Evolutionary conservation across 2,329 filamentous ascomycete genomes (phyloP).

Genomic region (Trichoderma sp.): DNA sequence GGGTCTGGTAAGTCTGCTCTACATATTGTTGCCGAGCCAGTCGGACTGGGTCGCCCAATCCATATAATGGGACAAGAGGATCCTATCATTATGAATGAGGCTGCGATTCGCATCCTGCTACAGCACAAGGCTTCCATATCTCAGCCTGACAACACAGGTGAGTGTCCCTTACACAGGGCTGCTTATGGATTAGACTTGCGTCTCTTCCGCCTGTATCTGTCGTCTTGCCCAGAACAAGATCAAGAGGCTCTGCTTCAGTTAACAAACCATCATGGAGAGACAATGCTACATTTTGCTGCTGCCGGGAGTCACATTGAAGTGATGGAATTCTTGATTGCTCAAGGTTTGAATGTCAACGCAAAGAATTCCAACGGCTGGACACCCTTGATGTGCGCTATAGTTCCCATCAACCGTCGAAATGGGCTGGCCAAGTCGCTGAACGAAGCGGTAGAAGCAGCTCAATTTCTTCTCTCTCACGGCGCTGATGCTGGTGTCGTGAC

Average conservation of each 20-base stretch:
- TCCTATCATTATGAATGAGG: constrained; percentile 12
- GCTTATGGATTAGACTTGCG: constrained; percentile 21
- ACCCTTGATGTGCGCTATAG: constrained; percentile 30
- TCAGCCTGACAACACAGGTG: constrained; percentile 23
- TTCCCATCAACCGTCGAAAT: not conserved
- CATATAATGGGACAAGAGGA: not conserved
- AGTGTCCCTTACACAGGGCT: constrained; percentile 25
- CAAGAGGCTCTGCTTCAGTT: constrained; percentile 9
- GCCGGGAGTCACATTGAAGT: constrained; percentile 25
- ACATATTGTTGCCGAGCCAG: constrained; percentile 22
- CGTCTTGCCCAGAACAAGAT: not conserved
- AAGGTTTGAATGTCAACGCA: constrained; percentile 25
- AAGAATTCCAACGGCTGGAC: constrained; percentile 30
- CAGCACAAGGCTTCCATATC: constrained; percentile 23
- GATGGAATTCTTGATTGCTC: constrained; percentile 22
- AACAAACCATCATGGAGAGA: constrained; percentile 26
- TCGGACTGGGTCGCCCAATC: not conserved
- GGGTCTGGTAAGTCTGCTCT: constrained; percentile 23
- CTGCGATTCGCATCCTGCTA: constrained; percentile 24
- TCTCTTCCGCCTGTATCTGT: constrained; percentile 25
- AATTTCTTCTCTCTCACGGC: constrained; percentile 26
- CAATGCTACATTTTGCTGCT: constrained; percentile 30
- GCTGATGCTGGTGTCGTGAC: constrained; percentile 23
- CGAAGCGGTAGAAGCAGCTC: constrained; percentile 18
- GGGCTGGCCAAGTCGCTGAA: not conserved